Evolutionary conservation across 2,329 filamentous ascomycete genomes (phyloP), one percentile per base, ranked within the genome.

Genomic region (Penicillium sp.): DNA sequence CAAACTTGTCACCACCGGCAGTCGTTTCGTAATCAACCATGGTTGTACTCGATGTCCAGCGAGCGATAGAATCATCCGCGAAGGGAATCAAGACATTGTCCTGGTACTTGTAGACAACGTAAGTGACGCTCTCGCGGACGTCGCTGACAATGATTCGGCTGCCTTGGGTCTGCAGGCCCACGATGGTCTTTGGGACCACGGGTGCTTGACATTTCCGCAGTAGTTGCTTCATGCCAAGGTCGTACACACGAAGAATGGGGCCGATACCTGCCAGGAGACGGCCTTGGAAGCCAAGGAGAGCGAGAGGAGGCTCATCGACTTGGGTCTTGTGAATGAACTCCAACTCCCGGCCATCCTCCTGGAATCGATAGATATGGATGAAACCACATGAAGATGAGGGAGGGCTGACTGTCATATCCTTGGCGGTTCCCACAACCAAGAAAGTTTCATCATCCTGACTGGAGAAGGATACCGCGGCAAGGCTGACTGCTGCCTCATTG

Each of bases 21-120:
- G 90, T 87, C 1, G 94, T 96, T 73, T 99, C 94, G 75, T 99
- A 99, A 76, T 99, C 94, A 2, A 97, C 88, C 91, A 99, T 96
- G 3, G 92, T 85, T 0, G 90, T 89, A 65, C 90, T 90, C 0
- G 91, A 96, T 1, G 91, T 96, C 90, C 93, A 97, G 33, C 94
- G 87, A 50, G 92, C 83, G 60, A 97, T 84, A 7, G 88, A 89
- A 72, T 99, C 94, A 71, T 99, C 94, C 19, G 85, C 90, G 69
- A 99, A 99, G 0, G 93, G 90, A 59, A 99, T 96, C 48, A 99
- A 81, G 67, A 89, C 89, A 75, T 97, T 97, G 65, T 92, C 90
- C 64, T 91, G 86, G 43, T 89, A 88, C 75, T 99, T 97, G 81
- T 96, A 97, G 25, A 96, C 93, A 13, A 96, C 89, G 66, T 90